phyloP scores from a whole-genome alignment of 2,329 filamentous ascomycete species.

The Colletotrichum musicola region DNA sequence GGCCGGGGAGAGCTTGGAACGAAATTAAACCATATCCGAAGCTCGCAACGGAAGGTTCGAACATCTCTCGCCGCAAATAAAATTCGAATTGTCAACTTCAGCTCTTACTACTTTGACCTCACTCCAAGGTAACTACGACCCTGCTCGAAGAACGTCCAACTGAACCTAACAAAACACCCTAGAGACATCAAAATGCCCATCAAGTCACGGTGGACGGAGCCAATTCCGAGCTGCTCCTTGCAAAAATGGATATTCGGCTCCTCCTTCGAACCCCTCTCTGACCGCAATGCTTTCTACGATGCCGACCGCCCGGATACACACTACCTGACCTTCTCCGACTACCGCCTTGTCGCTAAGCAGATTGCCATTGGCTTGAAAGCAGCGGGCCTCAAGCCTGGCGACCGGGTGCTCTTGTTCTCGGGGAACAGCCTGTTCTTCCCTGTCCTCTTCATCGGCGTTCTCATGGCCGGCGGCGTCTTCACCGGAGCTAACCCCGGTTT shows the following conservation, averaged over 20 bases:
- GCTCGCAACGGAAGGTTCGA: no score
- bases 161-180: background rate
- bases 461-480: slow-evolving; percentile 85
- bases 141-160: no score
- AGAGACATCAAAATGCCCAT: slow-evolving; percentile 56
- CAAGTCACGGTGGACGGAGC: slow-evolving; percentile 58
- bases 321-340: slow-evolving; percentile 72
- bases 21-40: no score
- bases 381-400: slow-evolving; percentile 74
- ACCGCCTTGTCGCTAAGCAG: slow-evolving; percentile 78
- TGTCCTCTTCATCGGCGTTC: slow-evolving; percentile 75
- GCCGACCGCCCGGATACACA: slow-evolving; percentile 75
- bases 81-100: background rate
- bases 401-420: slow-evolving; percentile 80
- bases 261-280: slow-evolving; percentile 55
- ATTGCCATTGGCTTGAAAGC: slow-evolving; percentile 76
- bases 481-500: slow-evolving; percentile 79
- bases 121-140: no score
- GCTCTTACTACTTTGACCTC: no score
- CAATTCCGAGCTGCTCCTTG: slow-evolving; percentile 62
- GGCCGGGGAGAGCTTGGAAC: background rate
- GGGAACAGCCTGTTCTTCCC: slow-evolving; percentile 82
- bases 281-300: slow-evolving; percentile 69
- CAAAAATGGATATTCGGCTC: slow-evolving; percentile 69
- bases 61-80: background rate